Conservation (phyloP, 2,329 filamentous ascomycete species). For the Penicillium sp. region DNA sequence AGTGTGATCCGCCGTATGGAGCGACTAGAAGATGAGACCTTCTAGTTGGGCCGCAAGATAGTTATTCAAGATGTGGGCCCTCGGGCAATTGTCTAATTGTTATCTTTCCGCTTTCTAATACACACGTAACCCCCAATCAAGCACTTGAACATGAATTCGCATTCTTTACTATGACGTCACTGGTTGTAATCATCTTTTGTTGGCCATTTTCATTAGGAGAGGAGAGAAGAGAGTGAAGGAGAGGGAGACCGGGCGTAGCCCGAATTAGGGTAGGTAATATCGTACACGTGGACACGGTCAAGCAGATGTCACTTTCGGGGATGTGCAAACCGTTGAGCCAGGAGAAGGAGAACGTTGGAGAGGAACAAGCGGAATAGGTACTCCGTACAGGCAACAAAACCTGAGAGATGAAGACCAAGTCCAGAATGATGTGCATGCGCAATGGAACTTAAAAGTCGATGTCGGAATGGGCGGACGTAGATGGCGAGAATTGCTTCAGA, state of each 20-base stretch:
- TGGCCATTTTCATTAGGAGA: constrained; percentile 14
- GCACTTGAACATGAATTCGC: neutral
- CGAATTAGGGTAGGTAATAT: constrained; percentile 16
- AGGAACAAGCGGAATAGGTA: constrained; percentile 15
- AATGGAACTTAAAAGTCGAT: neutral
- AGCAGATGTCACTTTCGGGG: constrained; percentile 15
- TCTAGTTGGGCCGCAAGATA: constrained; percentile 27
- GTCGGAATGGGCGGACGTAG: neutral
- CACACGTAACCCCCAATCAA: neutral
- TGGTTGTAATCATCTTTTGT: neutral
- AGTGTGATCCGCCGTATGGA: constrained; percentile 44
- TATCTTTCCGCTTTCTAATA: neutral
- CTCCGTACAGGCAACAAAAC: constrained; percentile 1
- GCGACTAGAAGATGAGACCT: constrained; percentile 47
- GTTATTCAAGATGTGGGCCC: too few relatives aligned
- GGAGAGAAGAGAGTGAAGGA: constrained; percentile 11
- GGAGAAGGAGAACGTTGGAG: constrained; percentile 10
- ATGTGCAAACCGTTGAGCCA: constrained; percentile 1
- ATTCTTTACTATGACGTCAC: constrained; percentile 1
- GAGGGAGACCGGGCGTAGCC: neutral
- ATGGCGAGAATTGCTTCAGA: neutral
- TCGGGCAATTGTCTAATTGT: too few relatives aligned
- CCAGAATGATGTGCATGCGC: neutral
- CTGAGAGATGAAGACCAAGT: neutral
- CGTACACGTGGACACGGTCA: constrained; percentile 14